phyloP scores from a whole-genome alignment of 305 asterid species.

The Ilex paraguariensis region DNA sequence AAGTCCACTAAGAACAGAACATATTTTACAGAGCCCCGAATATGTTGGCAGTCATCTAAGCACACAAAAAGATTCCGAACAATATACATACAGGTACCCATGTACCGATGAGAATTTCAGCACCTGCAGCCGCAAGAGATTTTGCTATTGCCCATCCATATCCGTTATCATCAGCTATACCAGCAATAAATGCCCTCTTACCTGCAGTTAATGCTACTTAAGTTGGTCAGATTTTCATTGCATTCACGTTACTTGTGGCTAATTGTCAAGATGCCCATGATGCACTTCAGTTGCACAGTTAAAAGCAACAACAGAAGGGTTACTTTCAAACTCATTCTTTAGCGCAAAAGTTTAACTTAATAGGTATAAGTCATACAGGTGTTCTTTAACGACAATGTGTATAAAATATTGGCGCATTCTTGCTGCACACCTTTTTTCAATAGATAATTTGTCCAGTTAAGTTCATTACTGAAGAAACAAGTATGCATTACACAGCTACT shows the following conservation, averaged over 20 bases:
- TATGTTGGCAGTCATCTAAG: not conserved
- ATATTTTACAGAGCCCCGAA: constrained; percentile 1
- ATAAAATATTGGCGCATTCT: too few relatives aligned
- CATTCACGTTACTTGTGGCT: not conserved
- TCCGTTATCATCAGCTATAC: constrained; percentile 95
- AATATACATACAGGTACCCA: constrained; percentile 92
- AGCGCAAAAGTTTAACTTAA: too few relatives aligned
- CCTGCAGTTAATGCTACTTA: constrained; percentile 39
- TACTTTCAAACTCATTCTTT: too few relatives aligned
- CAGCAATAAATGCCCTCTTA: constrained; percentile 96
- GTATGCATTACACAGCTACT: too few relatives aligned
- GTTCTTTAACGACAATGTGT: too few relatives aligned
- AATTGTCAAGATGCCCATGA: not conserved
- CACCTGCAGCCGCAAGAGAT: constrained; percentile 99
- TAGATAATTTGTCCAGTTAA: too few relatives aligned
- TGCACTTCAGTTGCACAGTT: not conserved
- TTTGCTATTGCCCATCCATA: constrained; percentile 99
- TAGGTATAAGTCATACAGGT: too few relatives aligned
- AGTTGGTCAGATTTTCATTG: not conserved
- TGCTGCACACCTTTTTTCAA: too few relatives aligned
- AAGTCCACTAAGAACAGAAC: constrained; percentile 8
- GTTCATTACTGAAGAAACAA: too few relatives aligned
- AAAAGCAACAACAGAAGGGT: too few relatives aligned
- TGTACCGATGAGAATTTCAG: constrained; percentile 98
- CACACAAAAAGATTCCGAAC: constrained; percentile 5